phyloP scores from a whole-genome alignment of 106 monocot genomes.

The Gastrodia elata region DNA sequence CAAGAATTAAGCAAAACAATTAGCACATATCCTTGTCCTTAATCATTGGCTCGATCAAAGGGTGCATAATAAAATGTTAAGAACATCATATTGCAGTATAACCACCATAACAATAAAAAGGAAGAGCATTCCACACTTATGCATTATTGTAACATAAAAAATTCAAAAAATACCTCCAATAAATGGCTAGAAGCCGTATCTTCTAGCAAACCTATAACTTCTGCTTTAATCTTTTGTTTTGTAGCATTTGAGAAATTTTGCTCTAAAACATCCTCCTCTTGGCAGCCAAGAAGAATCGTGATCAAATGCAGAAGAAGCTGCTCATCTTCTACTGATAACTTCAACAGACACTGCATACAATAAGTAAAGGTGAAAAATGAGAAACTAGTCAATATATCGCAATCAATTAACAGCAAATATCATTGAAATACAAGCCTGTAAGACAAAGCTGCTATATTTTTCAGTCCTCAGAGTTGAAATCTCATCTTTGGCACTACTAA shows the following conservation, averaged over 20 bases:
- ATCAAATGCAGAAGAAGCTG: constrained; percentile 46
- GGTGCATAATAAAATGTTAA: background rate
- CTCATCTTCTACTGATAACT: constrained; percentile 60
- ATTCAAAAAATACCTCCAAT: constrained; percentile 53
- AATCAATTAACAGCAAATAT: background rate
- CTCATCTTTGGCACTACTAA: constrained; percentile 45
- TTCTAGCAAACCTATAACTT: constrained; percentile 48
- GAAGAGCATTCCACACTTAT: background rate
- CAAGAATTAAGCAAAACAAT: background rate
- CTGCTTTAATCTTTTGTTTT: constrained; percentile 16
- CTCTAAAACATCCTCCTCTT: constrained; percentile 19
- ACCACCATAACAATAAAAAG: background rate
- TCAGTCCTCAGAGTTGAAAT: constrained; percentile 42
- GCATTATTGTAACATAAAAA: background rate
- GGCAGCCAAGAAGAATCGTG: constrained; percentile 45
- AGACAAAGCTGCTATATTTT: constrained; percentile 80
- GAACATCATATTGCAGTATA: background rate
- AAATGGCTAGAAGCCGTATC: constrained; percentile 88
- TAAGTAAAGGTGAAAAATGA: background rate
- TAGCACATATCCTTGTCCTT: background rate
- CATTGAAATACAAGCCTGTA: constrained; percentile 39
- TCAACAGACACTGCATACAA: constrained; percentile 55
- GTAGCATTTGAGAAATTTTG: constrained; percentile 19
- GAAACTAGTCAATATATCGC: background rate
- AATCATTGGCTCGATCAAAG: background rate